Conservation (phyloP, 768 basidiomycete species). For the Boletellus ananiceps region DNA sequence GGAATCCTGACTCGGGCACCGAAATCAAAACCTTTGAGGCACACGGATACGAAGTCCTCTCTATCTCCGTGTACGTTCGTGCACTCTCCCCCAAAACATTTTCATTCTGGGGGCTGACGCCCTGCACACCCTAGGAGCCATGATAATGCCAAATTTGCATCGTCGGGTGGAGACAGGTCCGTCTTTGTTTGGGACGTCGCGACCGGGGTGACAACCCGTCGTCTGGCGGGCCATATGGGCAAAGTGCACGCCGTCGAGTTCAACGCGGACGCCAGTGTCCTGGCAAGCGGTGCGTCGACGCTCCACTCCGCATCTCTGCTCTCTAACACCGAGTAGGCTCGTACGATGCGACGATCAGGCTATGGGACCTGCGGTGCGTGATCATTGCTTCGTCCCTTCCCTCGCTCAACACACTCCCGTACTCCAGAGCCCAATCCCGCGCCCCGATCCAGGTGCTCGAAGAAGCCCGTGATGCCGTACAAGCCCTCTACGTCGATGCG, state of each 20-base stretch:
- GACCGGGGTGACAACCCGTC: slow-evolving; percentile 74
- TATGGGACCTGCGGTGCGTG: slow-evolving; percentile 87
- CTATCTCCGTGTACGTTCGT: slow-evolving; percentile 72
- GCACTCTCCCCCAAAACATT: neutral
- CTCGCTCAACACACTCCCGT: neutral
- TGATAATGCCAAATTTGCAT: slow-evolving; percentile 93
- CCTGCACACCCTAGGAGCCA: slow-evolving; percentile 52
- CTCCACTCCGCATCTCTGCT: neutral
- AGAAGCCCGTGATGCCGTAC: slow-evolving; percentile 84
- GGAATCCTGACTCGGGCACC: slow-evolving; percentile 83
- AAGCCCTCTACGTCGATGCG: slow-evolving; percentile 64
- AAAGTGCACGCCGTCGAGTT: slow-evolving; percentile 90
- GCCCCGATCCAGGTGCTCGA: slow-evolving; percentile 87
- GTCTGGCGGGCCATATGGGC: slow-evolving; percentile 84
- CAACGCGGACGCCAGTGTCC: slow-evolving; percentile 79
- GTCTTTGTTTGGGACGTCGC: slow-evolving; percentile 97
- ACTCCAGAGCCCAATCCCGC: slow-evolving; percentile 64
- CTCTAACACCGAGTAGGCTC: slow-evolving; percentile 53
- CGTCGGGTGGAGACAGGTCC: slow-evolving; percentile 88
- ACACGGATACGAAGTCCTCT: slow-evolving; percentile 94
- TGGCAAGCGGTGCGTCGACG: slow-evolving; percentile 71
- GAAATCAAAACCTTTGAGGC: slow-evolving; percentile 89
- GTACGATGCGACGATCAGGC: slow-evolving; percentile 83
- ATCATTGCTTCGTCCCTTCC: too few species aligned
- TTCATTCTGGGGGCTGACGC: neutral